Conservation (phyloP, 2,329 filamentous ascomycete genomes). For the Alternaria longipes region DNA sequence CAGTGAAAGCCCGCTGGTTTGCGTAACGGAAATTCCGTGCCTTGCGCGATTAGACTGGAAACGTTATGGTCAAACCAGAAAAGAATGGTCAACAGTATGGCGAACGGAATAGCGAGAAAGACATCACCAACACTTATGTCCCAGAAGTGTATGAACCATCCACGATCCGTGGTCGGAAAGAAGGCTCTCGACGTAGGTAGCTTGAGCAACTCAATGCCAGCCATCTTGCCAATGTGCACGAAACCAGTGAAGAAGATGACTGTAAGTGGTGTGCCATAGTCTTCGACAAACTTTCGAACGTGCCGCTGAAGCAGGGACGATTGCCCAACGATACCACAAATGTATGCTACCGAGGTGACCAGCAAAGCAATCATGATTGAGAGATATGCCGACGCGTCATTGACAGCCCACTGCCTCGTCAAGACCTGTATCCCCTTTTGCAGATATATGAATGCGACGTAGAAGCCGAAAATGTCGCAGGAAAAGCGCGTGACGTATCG, state of each 20-base stretch:
- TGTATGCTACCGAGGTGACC: slow-evolving; percentile 79
- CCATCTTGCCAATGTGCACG: slow-evolving; percentile 85
- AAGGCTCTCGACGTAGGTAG: slow-evolving; percentile 82
- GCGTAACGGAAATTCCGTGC: slow-evolving; percentile 63
- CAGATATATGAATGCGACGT: slow-evolving; percentile 89
- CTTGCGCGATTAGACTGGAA: slow-evolving; percentile 65
- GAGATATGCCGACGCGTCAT: slow-evolving; percentile 74
- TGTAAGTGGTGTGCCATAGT: slow-evolving; percentile 78
- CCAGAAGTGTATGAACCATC: slow-evolving; percentile 86
- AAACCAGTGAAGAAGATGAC: slow-evolving; percentile 88
- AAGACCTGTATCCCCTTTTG: slow-evolving; percentile 91
- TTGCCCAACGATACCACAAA: slow-evolving; percentile 75
- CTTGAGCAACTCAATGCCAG: slow-evolving; percentile 71
- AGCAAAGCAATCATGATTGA: slow-evolving; percentile 79
- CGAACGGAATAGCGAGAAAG: slow-evolving; percentile 88
- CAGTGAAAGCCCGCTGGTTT: slow-evolving; percentile 70
- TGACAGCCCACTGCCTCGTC: slow-evolving; percentile 72
- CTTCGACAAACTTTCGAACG: slow-evolving; percentile 83
- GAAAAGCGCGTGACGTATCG: slow-evolving; percentile 90
- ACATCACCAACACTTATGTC: slow-evolving; percentile 75
- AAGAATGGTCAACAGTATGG: slow-evolving; percentile 79
- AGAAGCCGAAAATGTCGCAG: slow-evolving; percentile 94
- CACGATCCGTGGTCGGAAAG: slow-evolving; percentile 75
- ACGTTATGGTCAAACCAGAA: slow-evolving; percentile 91
- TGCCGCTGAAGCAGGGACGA: slow-evolving; percentile 78